Evolutionary conservation across 768 basidiomycete species (phyloP), one percentile per base, ranked within the genome.

Genomic region (Tricholoma sp.): DNA sequence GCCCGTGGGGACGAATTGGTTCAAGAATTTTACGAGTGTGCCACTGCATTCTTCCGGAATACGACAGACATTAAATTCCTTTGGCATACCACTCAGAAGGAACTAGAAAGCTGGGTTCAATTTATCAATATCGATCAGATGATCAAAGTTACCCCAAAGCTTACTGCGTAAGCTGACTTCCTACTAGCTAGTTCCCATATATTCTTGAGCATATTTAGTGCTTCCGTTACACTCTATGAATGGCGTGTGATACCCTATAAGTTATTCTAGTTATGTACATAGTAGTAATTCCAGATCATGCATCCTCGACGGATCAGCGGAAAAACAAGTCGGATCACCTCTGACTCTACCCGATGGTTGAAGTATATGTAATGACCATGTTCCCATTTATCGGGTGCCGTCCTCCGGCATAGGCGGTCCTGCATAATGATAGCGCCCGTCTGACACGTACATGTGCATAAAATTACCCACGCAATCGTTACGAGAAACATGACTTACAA

Each of bases 91-190:
- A 82, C 81, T 28, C 68, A 75, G 41, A 82, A 84, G 62, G 83
- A 89, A 45, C 67, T 91, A 57, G 86, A 87, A 65, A 81, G 78
- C 33, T 91, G 89, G 88, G 87, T 91, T 12, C 89, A 91, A 71
- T 92, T 91, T 62, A 84, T 91, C 63, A 88, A 84, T 57, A 84
- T 91, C 55, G 88, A 91, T 71, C 85, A 90, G 70, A 82, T 91
- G 75, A 76, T 89, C 67, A 87, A 87, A 63, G 88, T 91, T 58
- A 81, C 88, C 15, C 84, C 85, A 17, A 91, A 90, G 69, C 71
- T 91, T 54, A 80, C 78, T 44, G 88, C 88, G n/a, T 81, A 66
- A 28, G 39, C 15, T n/a, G n/a, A n/a, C n/a, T n/a, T n/a, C n/a
- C n/a, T n/a, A n/a, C n/a, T n/a, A n/a, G n/a, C n/a, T n/a, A n/a